Conservation (phyloP, 163 green algal species). For the Scenedesmus sp. region DNA sequence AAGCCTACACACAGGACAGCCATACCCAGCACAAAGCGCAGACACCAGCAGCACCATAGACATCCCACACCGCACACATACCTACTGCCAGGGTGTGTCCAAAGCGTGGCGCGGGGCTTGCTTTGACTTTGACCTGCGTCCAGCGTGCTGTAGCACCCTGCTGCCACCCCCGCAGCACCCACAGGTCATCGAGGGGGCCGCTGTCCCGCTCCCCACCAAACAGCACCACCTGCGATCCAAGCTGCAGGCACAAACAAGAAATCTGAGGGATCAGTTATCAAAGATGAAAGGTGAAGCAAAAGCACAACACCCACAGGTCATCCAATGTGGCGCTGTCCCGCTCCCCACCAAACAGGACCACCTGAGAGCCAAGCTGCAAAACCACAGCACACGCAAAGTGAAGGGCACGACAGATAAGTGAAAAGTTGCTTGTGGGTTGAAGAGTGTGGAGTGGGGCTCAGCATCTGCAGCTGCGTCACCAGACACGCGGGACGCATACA, state of each 20-base stretch:
- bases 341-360: constrained; percentile 67
- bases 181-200: constrained; percentile 67
- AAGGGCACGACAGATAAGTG: too few species aligned
- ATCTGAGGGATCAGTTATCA: background rate
- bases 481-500: too few species aligned
- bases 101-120: constrained; percentile 30
- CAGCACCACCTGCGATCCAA: constrained; percentile 47
- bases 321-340: constrained; percentile 59
- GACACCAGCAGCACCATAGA: background rate
- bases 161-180: constrained; percentile 53
- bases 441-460: too few species aligned
- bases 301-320: background rate
- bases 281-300: too few species aligned
- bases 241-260: constrained; percentile 22
- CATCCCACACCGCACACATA: background rate
- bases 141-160: constrained; percentile 41
- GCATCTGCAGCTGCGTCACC: too few species aligned
- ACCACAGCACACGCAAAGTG: constrained; percentile 3
- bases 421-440: too few species aligned
- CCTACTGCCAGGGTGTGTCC: constrained; percentile 39
- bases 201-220: constrained; percentile 68
- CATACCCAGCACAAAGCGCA: background rate
- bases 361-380: constrained; percentile 25
- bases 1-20: background rate
- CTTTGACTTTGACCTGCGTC: constrained; percentile 56